These are phyloP conservation scores for Curvularia eragrostidis DNA, from an alignment of 2,329 filamentous ascomycete genomes.

Conservation along the genomic window DNA sequence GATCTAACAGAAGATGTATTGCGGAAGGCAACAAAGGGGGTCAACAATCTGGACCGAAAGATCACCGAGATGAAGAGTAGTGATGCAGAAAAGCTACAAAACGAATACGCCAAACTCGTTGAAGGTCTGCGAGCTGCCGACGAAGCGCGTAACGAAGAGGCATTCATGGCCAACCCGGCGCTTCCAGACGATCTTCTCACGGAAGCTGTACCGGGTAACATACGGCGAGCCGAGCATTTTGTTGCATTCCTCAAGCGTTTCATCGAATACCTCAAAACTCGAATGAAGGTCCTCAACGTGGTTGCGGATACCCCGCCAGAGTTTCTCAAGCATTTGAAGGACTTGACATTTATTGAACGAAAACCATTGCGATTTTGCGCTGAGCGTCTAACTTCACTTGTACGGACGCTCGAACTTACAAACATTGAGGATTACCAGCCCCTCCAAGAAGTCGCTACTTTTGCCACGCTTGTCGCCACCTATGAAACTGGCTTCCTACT, in stretches of 20 bases:
- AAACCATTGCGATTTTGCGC: constrained; percentile 95
- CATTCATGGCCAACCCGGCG: constrained; percentile 96
- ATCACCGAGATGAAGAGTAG: constrained; percentile 96
- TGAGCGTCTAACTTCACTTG: constrained; percentile 90
- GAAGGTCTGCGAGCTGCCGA: constrained; percentile 88
- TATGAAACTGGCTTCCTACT: constrained; percentile 96
- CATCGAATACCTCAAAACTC: constrained; percentile 95
- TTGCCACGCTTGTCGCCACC: constrained; percentile 92
- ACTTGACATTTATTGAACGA: constrained; percentile 96
- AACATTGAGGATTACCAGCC: constrained; percentile 99
- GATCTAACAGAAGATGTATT: constrained; percentile 96
- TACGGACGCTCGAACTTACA: constrained; percentile 91
- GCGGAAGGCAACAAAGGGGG: constrained; percentile 86
- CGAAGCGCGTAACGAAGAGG: constrained; percentile 88
- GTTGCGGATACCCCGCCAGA: constrained; percentile 97
- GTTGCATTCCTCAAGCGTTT: constrained; percentile 93
- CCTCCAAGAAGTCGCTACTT: constrained; percentile 95
- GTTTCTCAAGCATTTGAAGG: constrained; percentile 89
- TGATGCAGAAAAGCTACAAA: constrained; percentile 91
- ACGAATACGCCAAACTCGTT: constrained; percentile 93
- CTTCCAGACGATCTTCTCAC: constrained; percentile 92
- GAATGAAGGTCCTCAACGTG: constrained; percentile 97
- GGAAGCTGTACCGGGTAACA: constrained; percentile 96
- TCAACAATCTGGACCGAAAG: constrained; percentile 86
- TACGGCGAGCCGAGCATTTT: constrained; percentile 94